Base-by-base conservation (phyloP, 495 filamentous ascomycete species). In the Terfezia boudieri region DNA sequence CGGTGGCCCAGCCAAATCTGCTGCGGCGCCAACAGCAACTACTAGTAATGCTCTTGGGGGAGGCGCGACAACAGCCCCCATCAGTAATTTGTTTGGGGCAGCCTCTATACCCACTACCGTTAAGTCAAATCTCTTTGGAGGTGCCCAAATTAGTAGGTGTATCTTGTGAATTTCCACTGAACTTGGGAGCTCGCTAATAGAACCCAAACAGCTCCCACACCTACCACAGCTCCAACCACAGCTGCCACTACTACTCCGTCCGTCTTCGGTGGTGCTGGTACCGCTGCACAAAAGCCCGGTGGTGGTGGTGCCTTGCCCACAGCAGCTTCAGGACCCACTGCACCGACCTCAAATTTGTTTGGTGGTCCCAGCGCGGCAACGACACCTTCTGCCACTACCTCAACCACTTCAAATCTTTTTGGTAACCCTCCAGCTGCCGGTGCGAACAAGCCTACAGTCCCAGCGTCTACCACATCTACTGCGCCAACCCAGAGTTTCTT, bases 401-500 rank as follows among this genome's bases (percentile, higher is more conserved):
- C 22, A 11, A 36, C 53, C 26, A 32, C 56, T 10, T 51, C 37
- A 16, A 23, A 50, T 2, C 37, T 20, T 4, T 23, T 16, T 22
- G 26, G 10, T 23, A 22, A 9, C 46, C 4, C 26, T 32, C 26
- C 26, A 32, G 26, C 26, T 32, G 11, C 26, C 9, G 46, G 7
- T 36, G 46, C 36, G 16, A 22, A 55, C 26, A 50, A 48, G 16
- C 50, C 58, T 11, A 22, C 58, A 37, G 35, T 53, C 32, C 50
- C 54, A 37, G 54, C 56, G 10, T 46, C 57, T 9, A 53, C 36
- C 14, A 48, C 50, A 36, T 14, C 61, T 36, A 36, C 53, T 32
- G 36, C 41, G 17, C 46, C 50, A 26, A 17, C 49, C 11, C 52
- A 52, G 8, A 52, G 54, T 12, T 52, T 61, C 16, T 61, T 61